phyloP scores from a whole-genome alignment of 106 monocot genomes.

The Xerophyta viscosa region DNA sequence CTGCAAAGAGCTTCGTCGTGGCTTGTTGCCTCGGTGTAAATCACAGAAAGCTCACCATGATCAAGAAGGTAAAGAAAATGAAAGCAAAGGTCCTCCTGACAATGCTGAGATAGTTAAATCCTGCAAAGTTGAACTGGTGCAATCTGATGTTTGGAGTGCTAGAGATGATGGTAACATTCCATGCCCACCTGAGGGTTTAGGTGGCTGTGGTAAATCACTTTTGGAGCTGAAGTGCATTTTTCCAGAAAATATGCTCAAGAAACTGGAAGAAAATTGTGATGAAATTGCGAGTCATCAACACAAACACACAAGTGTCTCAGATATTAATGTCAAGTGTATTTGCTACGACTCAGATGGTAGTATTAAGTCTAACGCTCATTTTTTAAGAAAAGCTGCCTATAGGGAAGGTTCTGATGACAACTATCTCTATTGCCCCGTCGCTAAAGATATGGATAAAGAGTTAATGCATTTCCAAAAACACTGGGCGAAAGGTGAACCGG shows the following conservation, averaged over 20 bases:
- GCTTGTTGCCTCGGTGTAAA: constrained; percentile 9
- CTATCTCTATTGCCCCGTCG: constrained; percentile 51
- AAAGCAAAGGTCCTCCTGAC: too few species aligned
- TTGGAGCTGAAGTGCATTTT: constrained; percentile 29
- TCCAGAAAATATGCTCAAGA: constrained; percentile 8
- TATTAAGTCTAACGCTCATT: constrained; percentile 5
- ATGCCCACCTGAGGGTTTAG: constrained; percentile 21
- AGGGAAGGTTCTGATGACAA: constrained; percentile 44
- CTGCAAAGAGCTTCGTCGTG: constrained; percentile 48
- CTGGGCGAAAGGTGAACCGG: constrained; percentile 54
- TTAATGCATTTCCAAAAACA: constrained; percentile 55
- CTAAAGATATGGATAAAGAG: constrained; percentile 27
- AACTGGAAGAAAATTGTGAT: constrained; percentile 16
- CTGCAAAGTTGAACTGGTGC: too few species aligned
- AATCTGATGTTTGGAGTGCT: constrained; percentile 11
- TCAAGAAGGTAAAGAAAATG: neutral
- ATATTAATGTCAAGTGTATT: neutral
- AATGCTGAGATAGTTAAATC: neutral
- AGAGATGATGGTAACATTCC: constrained; percentile 20
- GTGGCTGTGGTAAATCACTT: constrained; percentile 24
- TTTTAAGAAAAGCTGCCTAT: constrained; percentile 25
- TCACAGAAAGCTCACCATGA: neutral
- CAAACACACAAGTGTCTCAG: neutral
- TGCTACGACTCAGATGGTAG: constrained; percentile 7
- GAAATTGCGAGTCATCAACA: constrained; percentile 1